Evolutionary conservation across 2,329 filamentous ascomycete species (phyloP).

Genomic region (Sordariomycetes sp.): DNA sequence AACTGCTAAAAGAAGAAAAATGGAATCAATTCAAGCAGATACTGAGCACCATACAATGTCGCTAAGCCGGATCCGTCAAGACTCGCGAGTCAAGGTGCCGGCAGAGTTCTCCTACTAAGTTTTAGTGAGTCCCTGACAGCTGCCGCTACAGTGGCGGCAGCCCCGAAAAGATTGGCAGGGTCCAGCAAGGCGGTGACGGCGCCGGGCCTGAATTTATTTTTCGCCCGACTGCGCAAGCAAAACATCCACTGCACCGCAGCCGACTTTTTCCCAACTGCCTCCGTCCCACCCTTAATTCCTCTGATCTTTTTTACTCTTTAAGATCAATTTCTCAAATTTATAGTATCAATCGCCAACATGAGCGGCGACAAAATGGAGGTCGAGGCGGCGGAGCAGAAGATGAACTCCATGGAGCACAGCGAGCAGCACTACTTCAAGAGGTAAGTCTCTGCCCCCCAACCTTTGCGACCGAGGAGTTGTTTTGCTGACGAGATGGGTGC

Average conservation of each 20-base stretch:
- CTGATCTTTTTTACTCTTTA: constrained; percentile 1
- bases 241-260: background rate
- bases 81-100: too few relatives aligned
- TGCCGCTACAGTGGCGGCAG: background rate
- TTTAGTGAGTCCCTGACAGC: too few relatives aligned
- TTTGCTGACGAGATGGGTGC: constrained; percentile 8
- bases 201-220: constrained; percentile 17
- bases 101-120: too few relatives aligned
- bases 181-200: constrained; percentile 16
- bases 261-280: constrained; percentile 2
- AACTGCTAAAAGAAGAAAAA: too few relatives aligned
- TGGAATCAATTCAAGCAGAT: too few relatives aligned
- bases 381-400: constrained; percentile 50
- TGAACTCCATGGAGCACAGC: constrained; percentile 76
- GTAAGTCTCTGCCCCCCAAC: constrained; percentile 32
- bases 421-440: constrained; percentile 99
- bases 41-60: too few relatives aligned
- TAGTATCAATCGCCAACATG: constrained; percentile 23
- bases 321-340: too few relatives aligned
- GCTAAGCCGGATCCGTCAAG: too few relatives aligned
- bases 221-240: constrained; percentile 17
- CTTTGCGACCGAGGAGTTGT: background rate
- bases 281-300: background rate
- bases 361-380: constrained; percentile 47
- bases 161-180: constrained; percentile 1